Conservation (phyloP, 371 early-diverging fungal genomes). For the Fennellomyces sp. region DNA sequence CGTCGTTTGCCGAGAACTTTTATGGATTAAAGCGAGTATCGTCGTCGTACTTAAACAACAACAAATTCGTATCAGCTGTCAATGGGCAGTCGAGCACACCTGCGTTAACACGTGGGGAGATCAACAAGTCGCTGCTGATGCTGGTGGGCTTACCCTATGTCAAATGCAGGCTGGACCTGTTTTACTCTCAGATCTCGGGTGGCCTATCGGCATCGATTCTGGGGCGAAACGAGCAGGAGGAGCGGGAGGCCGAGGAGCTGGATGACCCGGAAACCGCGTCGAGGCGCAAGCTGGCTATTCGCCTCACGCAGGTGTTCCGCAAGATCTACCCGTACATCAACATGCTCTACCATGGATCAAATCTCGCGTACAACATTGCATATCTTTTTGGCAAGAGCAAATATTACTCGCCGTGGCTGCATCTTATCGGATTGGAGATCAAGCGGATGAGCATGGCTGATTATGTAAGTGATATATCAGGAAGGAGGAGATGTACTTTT, state of each 20-base stretch:
- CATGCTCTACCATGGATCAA: constrained; percentile 62
- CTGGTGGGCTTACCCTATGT: constrained; percentile 78
- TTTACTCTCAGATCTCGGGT: constrained; percentile 70
- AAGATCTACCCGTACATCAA: constrained; percentile 72
- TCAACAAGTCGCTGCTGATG: constrained; percentile 68
- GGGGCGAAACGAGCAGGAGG: constrained; percentile 55
- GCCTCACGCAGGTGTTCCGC: constrained; percentile 54
- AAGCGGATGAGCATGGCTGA: constrained; percentile 81
- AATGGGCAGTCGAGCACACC: constrained; percentile 21
- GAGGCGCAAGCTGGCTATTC: constrained; percentile 29
- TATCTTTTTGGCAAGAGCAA: constrained; percentile 83
- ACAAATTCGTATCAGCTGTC: constrained; percentile 14
- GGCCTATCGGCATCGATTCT: constrained; percentile 70
- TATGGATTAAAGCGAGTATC: constrained; percentile 85
- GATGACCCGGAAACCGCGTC: constrained; percentile 17
- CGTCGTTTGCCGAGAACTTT: constrained; percentile 91
- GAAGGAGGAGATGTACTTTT: not conserved
- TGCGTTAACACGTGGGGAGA: constrained; percentile 48
- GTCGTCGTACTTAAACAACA: constrained; percentile 22
- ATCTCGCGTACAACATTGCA: constrained; percentile 71
- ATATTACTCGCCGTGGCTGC: constrained; percentile 84
- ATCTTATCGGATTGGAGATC: constrained; percentile 72
- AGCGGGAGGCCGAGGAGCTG: constrained; percentile 38
- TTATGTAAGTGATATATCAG: constrained; percentile 62
- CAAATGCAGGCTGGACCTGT: constrained; percentile 76